Evolutionary conservation across 768 basidiomycete species (phyloP).

Genomic region (Dentipellis sp.): DNA sequence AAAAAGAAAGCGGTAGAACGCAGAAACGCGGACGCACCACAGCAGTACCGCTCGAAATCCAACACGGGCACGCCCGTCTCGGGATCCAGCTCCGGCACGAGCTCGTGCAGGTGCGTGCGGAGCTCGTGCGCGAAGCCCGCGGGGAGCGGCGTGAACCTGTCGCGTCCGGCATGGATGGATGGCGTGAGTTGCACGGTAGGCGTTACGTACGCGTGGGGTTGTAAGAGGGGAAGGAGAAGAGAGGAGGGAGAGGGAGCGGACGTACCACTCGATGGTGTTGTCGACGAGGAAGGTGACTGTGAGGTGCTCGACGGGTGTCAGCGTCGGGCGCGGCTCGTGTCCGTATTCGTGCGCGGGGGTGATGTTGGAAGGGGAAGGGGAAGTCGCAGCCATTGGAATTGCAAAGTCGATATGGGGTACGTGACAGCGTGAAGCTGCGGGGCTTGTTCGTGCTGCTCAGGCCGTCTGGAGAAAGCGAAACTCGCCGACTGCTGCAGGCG

Average conservation of each 20-base stretch:
- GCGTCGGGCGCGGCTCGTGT: no score
- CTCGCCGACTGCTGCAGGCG: no score
- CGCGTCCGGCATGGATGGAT: neutral
- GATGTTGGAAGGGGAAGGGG: no score
- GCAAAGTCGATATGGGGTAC: no score
- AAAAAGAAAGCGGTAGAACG: no score
- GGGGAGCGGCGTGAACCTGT: constrained; percentile 73
- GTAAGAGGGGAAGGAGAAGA: no score
- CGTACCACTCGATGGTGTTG: constrained; percentile 30
- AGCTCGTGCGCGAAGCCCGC: constrained; percentile 71
- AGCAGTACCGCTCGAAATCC: constrained; percentile 65
- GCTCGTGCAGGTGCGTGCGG: constrained; percentile 47
- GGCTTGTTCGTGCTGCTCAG: no score
- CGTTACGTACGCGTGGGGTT: no score
- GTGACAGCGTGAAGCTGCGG: no score
- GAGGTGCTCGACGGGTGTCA: constrained; percentile 11
- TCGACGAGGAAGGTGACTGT: constrained; percentile 24
- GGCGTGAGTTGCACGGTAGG: neutral
- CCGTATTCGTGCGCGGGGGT: no score
- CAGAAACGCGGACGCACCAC: constrained; percentile 37
- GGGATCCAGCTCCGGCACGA: constrained; percentile 31
- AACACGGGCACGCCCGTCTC: constrained; percentile 51
- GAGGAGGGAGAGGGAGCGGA: neutral
- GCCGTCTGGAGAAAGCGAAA: no score
- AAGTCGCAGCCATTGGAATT: no score